Conservation (phyloP, 2,329 filamentous ascomycete genomes). For the Colletotrichum sansevieriae region DNA sequence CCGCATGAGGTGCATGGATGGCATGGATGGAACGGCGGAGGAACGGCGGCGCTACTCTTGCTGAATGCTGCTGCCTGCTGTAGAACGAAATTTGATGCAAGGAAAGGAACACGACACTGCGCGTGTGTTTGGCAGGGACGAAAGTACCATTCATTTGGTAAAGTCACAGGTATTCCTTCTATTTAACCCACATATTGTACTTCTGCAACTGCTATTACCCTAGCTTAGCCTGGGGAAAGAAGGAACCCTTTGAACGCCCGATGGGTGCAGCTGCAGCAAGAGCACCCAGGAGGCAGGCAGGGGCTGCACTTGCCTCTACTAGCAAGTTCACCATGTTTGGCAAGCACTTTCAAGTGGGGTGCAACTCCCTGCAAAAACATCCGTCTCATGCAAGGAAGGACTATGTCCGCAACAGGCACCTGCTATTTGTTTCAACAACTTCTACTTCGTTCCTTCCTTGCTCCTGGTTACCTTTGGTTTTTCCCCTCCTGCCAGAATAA, state of each 20-base stretch:
- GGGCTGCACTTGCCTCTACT: neutral
- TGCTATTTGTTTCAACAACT: conserved; percentile 6
- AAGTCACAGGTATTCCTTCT: neutral
- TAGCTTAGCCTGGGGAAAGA: neutral
- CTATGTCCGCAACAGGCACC: conserved; percentile 20
- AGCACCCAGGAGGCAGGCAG: neutral
- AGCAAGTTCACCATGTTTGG: neutral
- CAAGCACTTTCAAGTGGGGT: neutral
- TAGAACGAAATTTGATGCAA: neutral
- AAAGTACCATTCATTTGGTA: neutral
- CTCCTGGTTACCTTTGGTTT: neutral
- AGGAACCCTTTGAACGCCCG: neutral
- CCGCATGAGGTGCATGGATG: too few relatives aligned
- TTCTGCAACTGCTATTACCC: neutral
- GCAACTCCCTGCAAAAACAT: conserved; percentile 1
- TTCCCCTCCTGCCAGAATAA: neutral
- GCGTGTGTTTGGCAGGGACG: neutral
- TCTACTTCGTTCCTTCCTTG: neutral
- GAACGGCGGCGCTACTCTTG: conserved; percentile 10
- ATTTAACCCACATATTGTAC: too few relatives aligned
- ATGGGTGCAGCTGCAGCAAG: neutral
- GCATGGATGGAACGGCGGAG: neutral
- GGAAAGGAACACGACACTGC: neutral
- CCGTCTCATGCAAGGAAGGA: neutral
- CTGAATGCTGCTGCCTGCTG: conserved; percentile 14